These are phyloP conservation scores for Lasiodiplodia citricola DNA, from an alignment of 2,329 filamentous ascomycete genomes.

Conservation along the genomic window DNA sequence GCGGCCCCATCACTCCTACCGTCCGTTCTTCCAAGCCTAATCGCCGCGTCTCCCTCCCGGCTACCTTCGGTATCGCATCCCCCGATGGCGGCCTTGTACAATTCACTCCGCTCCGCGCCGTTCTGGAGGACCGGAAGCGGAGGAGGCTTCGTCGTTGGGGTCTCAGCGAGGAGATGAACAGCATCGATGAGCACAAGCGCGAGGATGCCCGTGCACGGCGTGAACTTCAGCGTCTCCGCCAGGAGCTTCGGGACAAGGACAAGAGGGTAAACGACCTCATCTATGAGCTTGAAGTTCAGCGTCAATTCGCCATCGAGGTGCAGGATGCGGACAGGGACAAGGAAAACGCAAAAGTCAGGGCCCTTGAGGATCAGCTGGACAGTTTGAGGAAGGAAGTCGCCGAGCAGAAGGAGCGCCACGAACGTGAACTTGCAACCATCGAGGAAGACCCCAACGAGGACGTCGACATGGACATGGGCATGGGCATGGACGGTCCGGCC, in stretches of 20 bases:
- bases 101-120: slow-evolving; percentile 41
- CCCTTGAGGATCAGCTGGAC: slow-evolving; percentile 37
- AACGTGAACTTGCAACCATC: slow-evolving; percentile 16
- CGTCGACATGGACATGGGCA: slow-evolving; percentile 31
- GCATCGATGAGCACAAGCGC: slow-evolving; percentile 44
- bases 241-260: slow-evolving; percentile 45
- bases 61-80: slow-evolving; percentile 18
- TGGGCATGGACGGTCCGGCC: slow-evolving; percentile 23
- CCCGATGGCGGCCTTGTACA: slow-evolving; percentile 33
- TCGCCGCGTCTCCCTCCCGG: slow-evolving; percentile 20
- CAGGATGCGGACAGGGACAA: slow-evolving; percentile 42
- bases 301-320: slow-evolving; percentile 47
- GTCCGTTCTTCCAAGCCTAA: slow-evolving; percentile 14
- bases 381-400: slow-evolving; percentile 40
- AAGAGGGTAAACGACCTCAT: slow-evolving; percentile 36
- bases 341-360: slow-evolving; percentile 38
- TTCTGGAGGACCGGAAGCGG: slow-evolving; percentile 40
- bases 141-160: slow-evolving; percentile 49
- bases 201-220: slow-evolving; percentile 40
- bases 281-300: slow-evolving; percentile 44
- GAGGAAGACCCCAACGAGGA: slow-evolving; percentile 30
- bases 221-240: slow-evolving; percentile 42
- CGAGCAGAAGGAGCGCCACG: slow-evolving; percentile 35
- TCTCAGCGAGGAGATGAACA: slow-evolving; percentile 48
- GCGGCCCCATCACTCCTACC: not conserved